A percentile compares a stretch with the other conserved stretches of the same genome.
These are phyloP conservation scores for Suhomyces pyralidae DNA, from an alignment of 805 yeast genomes.

Conservation along the genomic window DNA sequence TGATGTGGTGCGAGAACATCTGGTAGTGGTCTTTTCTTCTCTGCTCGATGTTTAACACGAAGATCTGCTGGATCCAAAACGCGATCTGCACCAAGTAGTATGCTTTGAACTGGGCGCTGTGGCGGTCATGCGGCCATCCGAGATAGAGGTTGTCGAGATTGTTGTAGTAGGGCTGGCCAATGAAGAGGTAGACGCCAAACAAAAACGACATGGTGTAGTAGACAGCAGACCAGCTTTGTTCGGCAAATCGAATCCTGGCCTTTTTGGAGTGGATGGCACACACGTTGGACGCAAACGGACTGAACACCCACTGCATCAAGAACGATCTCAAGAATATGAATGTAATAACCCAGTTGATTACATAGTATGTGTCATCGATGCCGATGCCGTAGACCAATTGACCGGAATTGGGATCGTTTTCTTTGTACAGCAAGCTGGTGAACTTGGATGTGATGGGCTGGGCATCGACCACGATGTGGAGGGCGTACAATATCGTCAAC, in stretches of 20 bases:
- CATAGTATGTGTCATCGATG: conserved; percentile 51
- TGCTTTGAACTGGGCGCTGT: conserved; percentile 52
- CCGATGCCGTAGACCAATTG: conserved; percentile 50
- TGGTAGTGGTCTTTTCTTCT: conserved; percentile 79
- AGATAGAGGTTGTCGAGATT: conserved; percentile 57
- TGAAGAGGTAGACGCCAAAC: conserved; percentile 58
- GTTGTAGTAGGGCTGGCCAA: conserved; percentile 55
- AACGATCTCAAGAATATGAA: conserved; percentile 58
- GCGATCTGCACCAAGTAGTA: conserved; percentile 75
- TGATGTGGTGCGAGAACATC: conserved; percentile 86
- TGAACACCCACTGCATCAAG: conserved; percentile 55
- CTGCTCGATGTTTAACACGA: conserved; percentile 73
- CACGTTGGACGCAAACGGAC: conserved; percentile 49
- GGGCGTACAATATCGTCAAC: conserved; percentile 23
- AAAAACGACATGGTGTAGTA: conserved; percentile 57
- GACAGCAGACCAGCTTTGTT: conserved; percentile 75
- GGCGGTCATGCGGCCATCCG: conserved; percentile 71
- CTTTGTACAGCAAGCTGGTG: conserved; percentile 32
- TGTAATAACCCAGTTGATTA: conserved; percentile 52
- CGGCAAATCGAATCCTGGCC: conserved; percentile 69
- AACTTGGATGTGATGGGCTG: conserved; percentile 32
- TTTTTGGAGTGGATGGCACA: conserved; percentile 47
- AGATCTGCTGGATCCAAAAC: conserved; percentile 77
- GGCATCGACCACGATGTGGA: conserved; percentile 21
- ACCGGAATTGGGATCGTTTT: conserved; percentile 8